phyloP scores from a whole-genome alignment of 306 rosid genomes.

The Trifolium fragiferum region DNA sequence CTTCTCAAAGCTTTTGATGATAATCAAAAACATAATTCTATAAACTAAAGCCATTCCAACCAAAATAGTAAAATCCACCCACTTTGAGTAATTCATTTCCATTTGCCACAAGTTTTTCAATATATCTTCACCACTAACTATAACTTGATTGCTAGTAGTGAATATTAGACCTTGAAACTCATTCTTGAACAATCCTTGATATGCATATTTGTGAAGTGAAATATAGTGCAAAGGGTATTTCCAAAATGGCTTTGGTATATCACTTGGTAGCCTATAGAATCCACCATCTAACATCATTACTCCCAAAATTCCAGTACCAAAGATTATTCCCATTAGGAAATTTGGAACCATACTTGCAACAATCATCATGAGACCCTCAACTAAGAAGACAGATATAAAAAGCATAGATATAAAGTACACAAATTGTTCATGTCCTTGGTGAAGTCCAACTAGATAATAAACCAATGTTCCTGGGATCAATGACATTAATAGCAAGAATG shows the following conservation, averaged over 20 bases:
- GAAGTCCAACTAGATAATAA: conserved; percentile 63
- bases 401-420: conserved; percentile 39
- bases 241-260: conserved; percentile 71
- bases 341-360: conserved; percentile 67
- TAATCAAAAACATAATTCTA: background rate
- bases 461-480: conserved; percentile 56
- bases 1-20: background rate
- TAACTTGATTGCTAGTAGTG: conserved; percentile 40
- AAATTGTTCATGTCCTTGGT: conserved; percentile 47
- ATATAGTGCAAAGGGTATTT: conserved; percentile 64
- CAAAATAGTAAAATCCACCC: conserved; percentile 55
- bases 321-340: conserved; percentile 65
- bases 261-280: conserved; percentile 59
- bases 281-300: conserved; percentile 75
- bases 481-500: conserved; percentile 54
- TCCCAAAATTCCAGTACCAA: conserved; percentile 67
- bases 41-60: background rate
- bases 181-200: conserved; percentile 69
- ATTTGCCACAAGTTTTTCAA: conserved; percentile 54
- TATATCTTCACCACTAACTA: conserved; percentile 53
- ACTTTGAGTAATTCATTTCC: conserved; percentile 63
- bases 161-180: conserved; percentile 65
- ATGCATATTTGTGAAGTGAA: conserved; percentile 68
- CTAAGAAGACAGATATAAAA: conserved; percentile 51
- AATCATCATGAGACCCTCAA: conserved; percentile 77